A percentile compares a stretch with the other conserved stretches of the same genome.
Conservation (phyloP, 1,284 basidiomycete species). For the Megacollybia platyphylla region DNA sequence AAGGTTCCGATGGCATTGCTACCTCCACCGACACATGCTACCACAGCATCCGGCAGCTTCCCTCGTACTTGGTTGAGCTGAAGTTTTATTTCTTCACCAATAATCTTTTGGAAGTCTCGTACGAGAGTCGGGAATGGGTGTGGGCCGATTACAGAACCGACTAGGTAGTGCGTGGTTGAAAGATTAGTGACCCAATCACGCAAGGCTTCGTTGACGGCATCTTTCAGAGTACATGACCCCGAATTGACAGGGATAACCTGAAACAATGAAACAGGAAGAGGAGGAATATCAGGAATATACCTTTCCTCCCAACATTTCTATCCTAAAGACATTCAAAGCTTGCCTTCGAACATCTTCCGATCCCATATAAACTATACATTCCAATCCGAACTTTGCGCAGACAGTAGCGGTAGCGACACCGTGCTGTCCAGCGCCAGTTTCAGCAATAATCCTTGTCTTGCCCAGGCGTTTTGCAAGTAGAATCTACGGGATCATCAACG, state of each 20-base stretch:
- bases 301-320: slow-evolving; percentile 93
- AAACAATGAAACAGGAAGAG: not conserved
- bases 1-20: slow-evolving; percentile 97
- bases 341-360: slow-evolving; percentile 96
- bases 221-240: slow-evolving; percentile 92
- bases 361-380: slow-evolving; percentile 98
- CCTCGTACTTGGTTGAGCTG: slow-evolving; percentile 69
- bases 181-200: slow-evolving; percentile 98
- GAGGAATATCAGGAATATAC: slow-evolving; percentile 20
- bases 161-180: slow-evolving; percentile 87
- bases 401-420: slow-evolving; percentile 98
- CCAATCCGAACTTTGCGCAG: slow-evolving; percentile 91
- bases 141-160: slow-evolving; percentile 95
- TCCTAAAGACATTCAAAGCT: slow-evolving; percentile 94
- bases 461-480: slow-evolving; percentile 86
- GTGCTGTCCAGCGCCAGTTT: slow-evolving; percentile 98
- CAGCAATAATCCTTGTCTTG: slow-evolving; percentile 95
- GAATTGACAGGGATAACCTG: slow-evolving; percentile 90
- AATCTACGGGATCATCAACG: slow-evolving; percentile 38
- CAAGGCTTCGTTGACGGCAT: slow-evolving; percentile 95
- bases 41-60: slow-evolving; percentile 87
- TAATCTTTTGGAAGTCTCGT: slow-evolving; percentile 94
- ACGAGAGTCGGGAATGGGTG: slow-evolving; percentile 99
- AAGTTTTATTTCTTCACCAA: slow-evolving; percentile 88
- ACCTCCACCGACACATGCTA: slow-evolving; percentile 97